Evolutionary conservation across 2,329 filamentous ascomycete species (phyloP), one percentile per base, ranked within the genome.

Genomic region (Apiospora rasikravindrae): DNA sequence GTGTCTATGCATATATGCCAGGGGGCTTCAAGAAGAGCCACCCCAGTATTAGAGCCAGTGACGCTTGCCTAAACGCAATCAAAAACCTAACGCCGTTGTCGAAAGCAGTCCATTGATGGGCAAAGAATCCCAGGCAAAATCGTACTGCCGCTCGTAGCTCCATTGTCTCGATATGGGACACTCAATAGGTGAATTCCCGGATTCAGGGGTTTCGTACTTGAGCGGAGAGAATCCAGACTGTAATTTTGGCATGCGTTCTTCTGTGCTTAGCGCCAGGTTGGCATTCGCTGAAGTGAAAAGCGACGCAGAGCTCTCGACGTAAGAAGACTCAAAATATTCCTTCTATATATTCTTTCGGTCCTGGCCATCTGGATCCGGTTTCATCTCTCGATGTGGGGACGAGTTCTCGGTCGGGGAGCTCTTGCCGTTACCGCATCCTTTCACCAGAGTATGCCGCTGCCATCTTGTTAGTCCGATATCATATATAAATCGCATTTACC

Each of bases 371-470:
- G 69, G 51, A 51, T 77, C 76, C 16, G 51, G 73, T 61, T 75
- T 80, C 24, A 67, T 33, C 11, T 79, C 78, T 8, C 76, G 75
- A 22, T 70, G 72, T 26, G 77, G 76, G 19, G 77, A 78, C n/a
- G 72, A 72, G 69, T 70, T 72, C 40, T 71, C 75, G 26, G 74
- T 74, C 8, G 78, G 76, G 0, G 76, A 75, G 22, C 74, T 75
- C 69, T 79, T 80, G 26, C 78, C 81, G 51, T 83, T 84, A 22
- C 86, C 90, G 75, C 90, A 92, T 4, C 90, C 89, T 78, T 92
- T 92, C 45, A 92, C 90, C 6, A 92, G 83, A 53, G 88, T 86
- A 78, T 92, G 89, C 71, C 89, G 84, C 88, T 92, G 76, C 74
- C n/a, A 53, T n/a, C 67, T 24, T 11, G 53, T 79, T 73, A 79